A percentile compares a stretch with the other conserved stretches of the same genome.
phyloP scores from a whole-genome alignment of 2,329 filamentous ascomycete genomes.

The Blumeriella jaapii region DNA sequence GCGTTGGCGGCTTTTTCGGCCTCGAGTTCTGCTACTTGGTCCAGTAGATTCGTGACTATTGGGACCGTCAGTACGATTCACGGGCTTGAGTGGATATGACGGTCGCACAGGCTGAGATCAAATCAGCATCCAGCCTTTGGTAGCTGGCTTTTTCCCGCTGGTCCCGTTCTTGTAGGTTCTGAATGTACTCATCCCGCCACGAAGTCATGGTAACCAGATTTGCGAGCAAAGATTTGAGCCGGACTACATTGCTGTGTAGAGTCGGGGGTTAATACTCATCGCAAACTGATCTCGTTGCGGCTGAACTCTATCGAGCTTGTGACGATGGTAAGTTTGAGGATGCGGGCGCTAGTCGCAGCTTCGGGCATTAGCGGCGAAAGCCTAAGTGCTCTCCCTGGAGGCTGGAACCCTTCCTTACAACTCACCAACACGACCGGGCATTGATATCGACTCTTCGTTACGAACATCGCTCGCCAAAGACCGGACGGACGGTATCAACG shows the following conservation, averaged over 20 bases:
- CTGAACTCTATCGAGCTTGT: too few relatives aligned
- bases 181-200: conserved; percentile 74
- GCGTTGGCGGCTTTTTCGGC: conserved; percentile 38
- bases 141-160: conserved; percentile 53
- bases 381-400: too few relatives aligned
- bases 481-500: neutral
- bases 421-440: too few relatives aligned
- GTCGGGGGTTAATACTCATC: too few relatives aligned
- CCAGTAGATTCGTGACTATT: conserved; percentile 52
- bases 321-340: too few relatives aligned
- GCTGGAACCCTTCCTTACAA: too few relatives aligned
- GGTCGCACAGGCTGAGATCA: conserved; percentile 67
- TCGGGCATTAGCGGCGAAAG: too few relatives aligned
- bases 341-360: too few relatives aligned
- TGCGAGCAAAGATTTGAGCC: neutral
- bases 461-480: too few relatives aligned
- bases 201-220: conserved; percentile 17
- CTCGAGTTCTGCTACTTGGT: conserved; percentile 53
- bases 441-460: too few relatives aligned
- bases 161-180: conserved; percentile 61
- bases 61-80: too few relatives aligned
- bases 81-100: neutral
- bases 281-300: too few relatives aligned
- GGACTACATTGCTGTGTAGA: neutral
- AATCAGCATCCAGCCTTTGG: conserved; percentile 45